Evolutionary conservation across 805 yeast species (phyloP), one percentile per base, ranked within the genome.

Genomic region (Metschnikowia reukaufii): DNA sequence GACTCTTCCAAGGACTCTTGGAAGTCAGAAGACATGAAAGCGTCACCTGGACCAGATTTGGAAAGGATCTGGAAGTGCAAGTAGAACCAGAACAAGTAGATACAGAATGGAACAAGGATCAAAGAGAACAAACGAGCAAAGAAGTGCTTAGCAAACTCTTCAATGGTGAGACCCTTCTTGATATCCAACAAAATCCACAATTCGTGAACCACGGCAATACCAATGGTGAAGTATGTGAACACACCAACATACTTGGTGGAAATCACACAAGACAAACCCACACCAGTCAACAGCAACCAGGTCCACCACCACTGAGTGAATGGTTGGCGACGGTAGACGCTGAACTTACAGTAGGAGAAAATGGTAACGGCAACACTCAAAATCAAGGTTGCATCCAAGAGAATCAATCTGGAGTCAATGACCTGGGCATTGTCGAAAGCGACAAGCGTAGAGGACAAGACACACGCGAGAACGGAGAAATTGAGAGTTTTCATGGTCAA

Each of bases 181-280:
- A 81, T 68, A 63, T 92, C 96, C 41, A 94, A 74, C 57, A 91
- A 72, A 51, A 79, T 77, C 99, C 99, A 94, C 59, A 94, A 73
- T 61, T 94, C 98, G 61, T 82, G 77, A 5, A 79, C 59, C 6
- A 94, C 97, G 36, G 96, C 96, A 47, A 81, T 66, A 27, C 99
- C 99, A 55, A 94, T 81, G 43, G 96, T 81, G 40, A 84, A 76
- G 65, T 85, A 94, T 0, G 98, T 90, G 74, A 94, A 86, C 7
- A 86, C 86, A 66, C 99, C 99, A 36, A 94, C 97, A 66, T 94
- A 91, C 64, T 94, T 94, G 48, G 97, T 94, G 37, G 96, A 86
- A 49, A 94, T 92, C 27, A 94, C 97, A 63, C 92, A 83, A 0
- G 97, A 88, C 48, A 94, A 77, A 1, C 92, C 76, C 7, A 88